phyloP scores from a whole-genome alignment of 306 rosid species.

The Luffa acutangula region DNA sequence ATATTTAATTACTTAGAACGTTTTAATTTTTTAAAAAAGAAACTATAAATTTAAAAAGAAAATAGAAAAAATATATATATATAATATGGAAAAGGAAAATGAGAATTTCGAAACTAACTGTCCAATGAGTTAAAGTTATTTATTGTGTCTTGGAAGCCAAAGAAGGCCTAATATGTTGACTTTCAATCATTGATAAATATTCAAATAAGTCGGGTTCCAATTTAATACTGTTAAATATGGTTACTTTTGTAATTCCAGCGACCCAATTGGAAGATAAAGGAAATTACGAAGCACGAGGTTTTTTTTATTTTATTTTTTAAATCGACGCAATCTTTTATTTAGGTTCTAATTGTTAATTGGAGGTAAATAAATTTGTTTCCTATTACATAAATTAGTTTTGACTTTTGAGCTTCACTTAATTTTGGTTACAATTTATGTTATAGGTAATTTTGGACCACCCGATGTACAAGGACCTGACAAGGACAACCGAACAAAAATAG shows the following conservation, averaged over 20 bases:
- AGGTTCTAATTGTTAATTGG: neutral
- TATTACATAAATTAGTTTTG: no score
- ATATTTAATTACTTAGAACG: neutral
- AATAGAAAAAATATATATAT: neutral
- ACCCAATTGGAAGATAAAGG: neutral
- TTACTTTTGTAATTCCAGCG: neutral
- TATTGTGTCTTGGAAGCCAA: neutral
- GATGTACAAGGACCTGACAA: no score
- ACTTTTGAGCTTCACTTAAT: no score
- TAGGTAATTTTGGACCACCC: no score
- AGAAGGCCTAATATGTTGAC: neutral
- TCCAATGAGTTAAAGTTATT: neutral
- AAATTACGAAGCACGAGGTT: neutral
- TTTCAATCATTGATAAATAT: neutral
- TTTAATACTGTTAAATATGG: neutral
- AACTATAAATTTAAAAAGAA: neutral
- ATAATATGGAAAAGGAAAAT: neutral
- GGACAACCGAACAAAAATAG: no score
- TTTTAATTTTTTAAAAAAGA: neutral
- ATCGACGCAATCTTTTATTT: neutral
- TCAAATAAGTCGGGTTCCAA: neutral
- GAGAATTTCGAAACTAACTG: neutral
- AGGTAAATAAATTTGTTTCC: neutral
- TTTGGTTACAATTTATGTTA: no score
- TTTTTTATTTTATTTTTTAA: neutral